Evolutionary conservation across 768 basidiomycete species (phyloP), one percentile per base, ranked within the genome.

Genomic region (Suillus americanus): DNA sequence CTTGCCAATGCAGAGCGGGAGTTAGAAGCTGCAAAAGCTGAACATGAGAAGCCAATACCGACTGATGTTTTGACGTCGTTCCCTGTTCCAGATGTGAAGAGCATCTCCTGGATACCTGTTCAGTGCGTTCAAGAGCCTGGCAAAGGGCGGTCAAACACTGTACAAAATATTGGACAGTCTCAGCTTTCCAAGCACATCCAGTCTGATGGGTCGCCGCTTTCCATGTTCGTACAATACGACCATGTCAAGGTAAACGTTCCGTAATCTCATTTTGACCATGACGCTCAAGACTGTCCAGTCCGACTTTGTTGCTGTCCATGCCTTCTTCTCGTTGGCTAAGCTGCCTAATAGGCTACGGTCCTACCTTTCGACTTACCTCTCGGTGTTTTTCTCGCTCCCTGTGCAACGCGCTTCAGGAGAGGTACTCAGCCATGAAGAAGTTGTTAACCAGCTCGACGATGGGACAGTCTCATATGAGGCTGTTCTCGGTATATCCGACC

Each of bases 221-320:
- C 97, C 7, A 96, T 95, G 79, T 96, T 95, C 73, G 86, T 97
- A 12, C 90, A 97, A 72, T 99, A 94, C 71, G 92, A 97, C 70
- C 93, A 96, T 75, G 94, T 97, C 56, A 86, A 94, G 81, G 95
- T 92, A 57, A 48, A 75, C 77, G 25, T 30, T 25, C 41, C 62
- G 33, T 63, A 55, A 43, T 61, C 61, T 51, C 13, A 40, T 50
- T 25, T 45, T 30, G 30, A 55, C 62, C 46, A 46, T 64, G 50
- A 23, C 37, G 37, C 30, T 66, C 20, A 62, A 46, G 60, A 54
- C 65, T 46, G 18, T 55, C 1, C 67, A 97, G 92, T 99, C 97
- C 9, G 94, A 97, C 71, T 99, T 99, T 74, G 87, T 98, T 63
- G 86, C 88, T 20, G 79, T 99, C 37, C 84, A 90, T 67, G 90